Base-by-base conservation (phyloP, 2,329 filamentous ascomycete genomes). In the Aspergillus texensis region DNA sequence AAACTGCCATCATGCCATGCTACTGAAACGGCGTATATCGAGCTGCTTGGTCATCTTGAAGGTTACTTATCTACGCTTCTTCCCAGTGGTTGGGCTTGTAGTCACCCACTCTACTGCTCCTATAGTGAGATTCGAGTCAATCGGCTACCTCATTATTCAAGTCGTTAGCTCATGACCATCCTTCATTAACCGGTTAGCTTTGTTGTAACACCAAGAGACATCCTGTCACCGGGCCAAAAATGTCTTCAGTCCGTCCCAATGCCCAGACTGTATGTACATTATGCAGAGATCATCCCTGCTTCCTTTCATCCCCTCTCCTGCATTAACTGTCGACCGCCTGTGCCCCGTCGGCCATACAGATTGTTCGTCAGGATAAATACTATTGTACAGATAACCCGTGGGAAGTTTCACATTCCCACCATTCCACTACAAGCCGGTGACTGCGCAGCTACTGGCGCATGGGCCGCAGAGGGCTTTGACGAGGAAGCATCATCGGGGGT, bases 401-500 rank as follows among this genome's bases (percentile, higher is more conserved):
- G 60, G 24, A 19, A 10, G 62, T 64, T 55, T 61, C 45, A 28
- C 26, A 6, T 50, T 53, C 28, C 62, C 57, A 55, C 61, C 55
- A 28, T 46, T 52, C 57, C 16, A 26, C 26, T 57, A 45, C 28
- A 62, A 14, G 24, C 30, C 32, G 39, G 56, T 26, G 26, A 60
- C 62, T 21, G 43, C 34, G 32, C 53, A 39, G 65, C 69, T 73
- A 77, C 69, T 77, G 72, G 69, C 75, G 73, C 68, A 68, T 67
- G 14, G 69, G 64, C 55, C 69, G 74, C 61, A 76, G 67, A 48
- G 75, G 72, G 62, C 74, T 77, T 65, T 82, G 77, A 66, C 81
- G 76, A 39, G 84, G 84, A 71, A 88, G 79, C 68, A 96, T 88
- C 72, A 94, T 88, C 28, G 94, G 92, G 67, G 88, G 86, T 72